Evolutionary conservation across 2,329 filamentous ascomycete species (phyloP), one percentile per base, ranked within the genome.

Genomic region (Talaromyces amestolkiae): DNA sequence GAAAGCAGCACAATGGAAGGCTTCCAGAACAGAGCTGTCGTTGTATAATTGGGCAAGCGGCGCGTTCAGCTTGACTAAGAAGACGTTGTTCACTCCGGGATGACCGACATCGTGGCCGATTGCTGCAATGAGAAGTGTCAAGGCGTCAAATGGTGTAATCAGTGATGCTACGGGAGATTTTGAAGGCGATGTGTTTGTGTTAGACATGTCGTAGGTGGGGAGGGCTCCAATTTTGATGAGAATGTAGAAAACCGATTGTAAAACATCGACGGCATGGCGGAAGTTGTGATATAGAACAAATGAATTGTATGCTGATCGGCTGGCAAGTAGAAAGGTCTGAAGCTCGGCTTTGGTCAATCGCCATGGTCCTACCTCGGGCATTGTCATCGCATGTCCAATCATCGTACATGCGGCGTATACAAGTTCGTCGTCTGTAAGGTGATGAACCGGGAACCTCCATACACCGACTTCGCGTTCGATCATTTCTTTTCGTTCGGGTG

Each of bases 241-340:
- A 74, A 97, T 97, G 79, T 90, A 89, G 76, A 97, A 98, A 3
- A 93, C 88, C 1, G 94, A 96, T 77, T 98, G 94, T 62, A 98
- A 84, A 33, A 99, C 95, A 78, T 99, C 95, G 68, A 97, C 90
- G 24, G 97, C 95, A 78, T 99, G 95, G 63, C 94, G 91, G 77
- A 98, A 99, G 79, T 99, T 99, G 82, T 99, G 95, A 74, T 98
- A 99, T 24, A 94, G 91, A 41, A 97, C 93, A 76, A 97, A 97
- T 66, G 87, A 91, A 77, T 98, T 98, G 81, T 99, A 99, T n/a
- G 95, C 92, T 58, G 90, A 89, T 68, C 94, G 90, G 73, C 93
- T 95, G 62, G 93, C 93, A 68, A 96, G 86, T 67, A 98, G 83
- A 74, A 97, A 98, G 63, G 87, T 89, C 69, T 91, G 90, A 33